Conservation (phyloP, 23 red algal species). For the Gracilaria gracilis region DNA sequence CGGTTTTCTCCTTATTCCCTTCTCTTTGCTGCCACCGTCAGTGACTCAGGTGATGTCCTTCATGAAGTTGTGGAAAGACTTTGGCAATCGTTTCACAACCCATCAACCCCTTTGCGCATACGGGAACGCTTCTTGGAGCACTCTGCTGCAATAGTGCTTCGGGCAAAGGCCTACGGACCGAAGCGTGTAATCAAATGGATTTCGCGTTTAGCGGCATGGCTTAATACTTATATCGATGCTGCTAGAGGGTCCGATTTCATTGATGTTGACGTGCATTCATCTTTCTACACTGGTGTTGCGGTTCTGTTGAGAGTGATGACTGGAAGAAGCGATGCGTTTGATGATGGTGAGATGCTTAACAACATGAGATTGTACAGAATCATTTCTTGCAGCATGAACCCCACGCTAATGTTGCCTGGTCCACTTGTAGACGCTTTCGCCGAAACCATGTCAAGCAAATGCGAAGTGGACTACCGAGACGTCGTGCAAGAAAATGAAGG, state of each 20-base stretch:
- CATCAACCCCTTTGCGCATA: background rate
- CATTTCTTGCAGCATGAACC: slow-evolving; percentile 11
- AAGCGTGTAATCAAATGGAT: slow-evolving; percentile 24
- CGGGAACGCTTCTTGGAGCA: slow-evolving; percentile 43
- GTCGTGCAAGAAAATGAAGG: background rate
- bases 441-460: background rate
- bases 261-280: slow-evolving; percentile 25
- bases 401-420: background rate
- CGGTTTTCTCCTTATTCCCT: slow-evolving; percentile 23
- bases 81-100: slow-evolving; percentile 24
- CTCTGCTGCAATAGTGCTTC: slow-evolving; percentile 28
- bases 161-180: background rate
- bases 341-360: background rate
- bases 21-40: slow-evolving; percentile 12
- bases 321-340: background rate
- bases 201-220: slow-evolving; percentile 26
- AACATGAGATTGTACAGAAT: slow-evolving; percentile 44
- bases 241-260: background rate
- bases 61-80: slow-evolving; percentile 44
- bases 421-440: slow-evolving; percentile 26
- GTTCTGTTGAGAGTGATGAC: slow-evolving; percentile 15
- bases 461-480: slow-evolving; percentile 18
- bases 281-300: slow-evolving; percentile 28
- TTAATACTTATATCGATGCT: slow-evolving; percentile 51
- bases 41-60: background rate